phyloP scores from a whole-genome alignment of 257 asterid genomes.

The Asclepias syriaca region DNA sequence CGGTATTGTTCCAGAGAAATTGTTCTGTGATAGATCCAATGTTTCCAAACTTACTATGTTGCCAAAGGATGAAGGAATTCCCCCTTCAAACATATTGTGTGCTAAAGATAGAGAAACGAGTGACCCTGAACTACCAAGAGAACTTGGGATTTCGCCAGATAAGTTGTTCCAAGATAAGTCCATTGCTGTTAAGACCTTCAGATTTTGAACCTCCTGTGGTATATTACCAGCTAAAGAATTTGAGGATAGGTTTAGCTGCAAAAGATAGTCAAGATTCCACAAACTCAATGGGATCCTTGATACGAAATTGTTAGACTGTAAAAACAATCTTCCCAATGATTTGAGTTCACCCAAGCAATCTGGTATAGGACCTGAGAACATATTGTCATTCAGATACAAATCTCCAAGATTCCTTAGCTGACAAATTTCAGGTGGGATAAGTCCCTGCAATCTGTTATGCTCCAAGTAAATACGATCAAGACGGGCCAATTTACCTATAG shows the following conservation, averaged over 20 bases:
- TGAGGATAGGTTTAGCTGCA: conserved; percentile 39
- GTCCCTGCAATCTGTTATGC: conserved; percentile 40
- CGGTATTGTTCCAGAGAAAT: conserved; percentile 35
- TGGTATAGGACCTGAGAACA: conserved; percentile 47
- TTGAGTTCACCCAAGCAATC: conserved; percentile 50
- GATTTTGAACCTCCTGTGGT: conserved; percentile 28
- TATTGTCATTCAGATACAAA: conserved; percentile 32
- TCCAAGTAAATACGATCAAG: conserved; percentile 44
- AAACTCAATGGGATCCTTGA: conserved; percentile 36
- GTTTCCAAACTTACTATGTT: conserved; percentile 33
- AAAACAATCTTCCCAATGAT: conserved; percentile 33
- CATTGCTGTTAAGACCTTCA: conserved; percentile 21
- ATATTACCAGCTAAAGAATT: conserved; percentile 40
- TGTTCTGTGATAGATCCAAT: conserved; percentile 42
- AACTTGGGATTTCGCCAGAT: conserved; percentile 41
- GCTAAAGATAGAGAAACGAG: conserved; percentile 38
- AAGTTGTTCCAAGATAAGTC: conserved; percentile 49
- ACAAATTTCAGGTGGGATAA: conserved; percentile 42
- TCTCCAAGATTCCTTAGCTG: conserved; percentile 35
- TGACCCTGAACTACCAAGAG: conserved; percentile 31
- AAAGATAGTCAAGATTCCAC: conserved; percentile 39
- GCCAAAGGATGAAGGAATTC: conserved; percentile 39
- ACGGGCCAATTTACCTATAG: conserved; percentile 28
- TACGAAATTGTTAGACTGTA: conserved; percentile 38
- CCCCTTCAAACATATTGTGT: conserved; percentile 36